phyloP scores from a whole-genome alignment of 148 eudicot species.

The Nyssa sinensis region DNA sequence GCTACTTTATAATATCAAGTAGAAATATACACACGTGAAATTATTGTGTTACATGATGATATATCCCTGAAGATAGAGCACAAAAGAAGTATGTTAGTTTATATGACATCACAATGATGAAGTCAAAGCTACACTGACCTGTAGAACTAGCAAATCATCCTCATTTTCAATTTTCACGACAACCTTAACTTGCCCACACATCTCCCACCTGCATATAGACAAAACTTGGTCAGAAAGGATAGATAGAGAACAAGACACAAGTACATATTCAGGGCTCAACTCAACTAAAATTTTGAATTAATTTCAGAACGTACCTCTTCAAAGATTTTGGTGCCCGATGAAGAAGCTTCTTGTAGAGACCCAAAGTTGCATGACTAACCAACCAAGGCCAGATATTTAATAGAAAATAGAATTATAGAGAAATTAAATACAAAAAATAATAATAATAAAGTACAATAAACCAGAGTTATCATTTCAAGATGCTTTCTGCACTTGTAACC shows the following conservation, averaged over 20 bases:
- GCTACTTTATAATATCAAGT: background rate
- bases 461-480: background rate
- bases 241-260: slow-evolving; percentile 8
- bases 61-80: background rate
- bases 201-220: slow-evolving; percentile 80
- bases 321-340: slow-evolving; percentile 90
- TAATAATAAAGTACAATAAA: slow-evolving; percentile 4
- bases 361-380: slow-evolving; percentile 92
- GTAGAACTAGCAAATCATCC: slow-evolving; percentile 82
- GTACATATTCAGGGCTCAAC: background rate
- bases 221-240: slow-evolving; percentile 6
- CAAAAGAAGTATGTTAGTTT: background rate
- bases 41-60: background rate
- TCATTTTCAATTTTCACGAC: slow-evolving; percentile 94
- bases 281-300: background rate
- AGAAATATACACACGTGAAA: background rate
- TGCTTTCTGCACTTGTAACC: background rate
- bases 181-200: slow-evolving; percentile 98
- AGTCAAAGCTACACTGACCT: slow-evolving; percentile 45
- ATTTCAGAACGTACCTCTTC: slow-evolving; percentile 47
- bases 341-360: slow-evolving; percentile 85
- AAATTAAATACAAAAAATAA: background rate
- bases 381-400: slow-evolving; percentile 16
- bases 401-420: slow-evolving; percentile 8
- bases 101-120: slow-evolving; percentile 8